These are phyloP conservation scores for Rhodotorula sp. DNA, from an alignment of 1,284 basidiomycete species.

Conservation along the genomic window DNA sequence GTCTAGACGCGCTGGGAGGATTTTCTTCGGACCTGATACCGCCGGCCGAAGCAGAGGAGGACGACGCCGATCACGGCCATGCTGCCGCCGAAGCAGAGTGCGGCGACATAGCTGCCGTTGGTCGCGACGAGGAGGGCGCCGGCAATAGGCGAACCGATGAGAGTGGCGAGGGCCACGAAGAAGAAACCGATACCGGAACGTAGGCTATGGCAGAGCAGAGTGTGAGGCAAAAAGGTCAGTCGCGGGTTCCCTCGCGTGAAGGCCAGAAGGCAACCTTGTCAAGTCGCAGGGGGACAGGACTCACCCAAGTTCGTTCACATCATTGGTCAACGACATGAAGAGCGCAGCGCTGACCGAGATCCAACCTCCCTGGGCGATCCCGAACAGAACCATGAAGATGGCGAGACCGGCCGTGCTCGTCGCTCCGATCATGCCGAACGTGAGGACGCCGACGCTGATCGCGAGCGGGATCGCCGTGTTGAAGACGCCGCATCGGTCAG, in stretches of 20 bases:
- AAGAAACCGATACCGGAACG: conserved; percentile 37
- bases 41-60: conserved; percentile 6
- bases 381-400: conserved; percentile 31
- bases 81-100: conserved; percentile 31
- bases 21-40: conserved; percentile 21
- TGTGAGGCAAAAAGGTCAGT: not conserved
- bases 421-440: conserved; percentile 27
- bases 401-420: conserved; percentile 19
- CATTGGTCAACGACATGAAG: conserved; percentile 26
- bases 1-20: conserved; percentile 15
- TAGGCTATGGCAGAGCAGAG: conserved; percentile 17
- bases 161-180: conserved; percentile 32
- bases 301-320: conserved; percentile 30
- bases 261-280: not conserved
- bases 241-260: no score
- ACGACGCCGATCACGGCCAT: conserved; percentile 18
- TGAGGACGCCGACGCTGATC: conserved; percentile 14
- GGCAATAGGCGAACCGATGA: conserved; percentile 37
- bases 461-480: conserved; percentile 29
- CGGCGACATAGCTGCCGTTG: conserved; percentile 20
- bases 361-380: conserved; percentile 28
- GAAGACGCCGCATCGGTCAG: conserved; percentile 34
- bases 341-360: conserved; percentile 11
- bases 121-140: conserved; percentile 30
- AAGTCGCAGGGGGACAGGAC: not conserved